These are phyloP conservation scores for Theobroma grandiflorum DNA, from an alignment of 441 rosid species.

Conservation along the genomic window DNA sequence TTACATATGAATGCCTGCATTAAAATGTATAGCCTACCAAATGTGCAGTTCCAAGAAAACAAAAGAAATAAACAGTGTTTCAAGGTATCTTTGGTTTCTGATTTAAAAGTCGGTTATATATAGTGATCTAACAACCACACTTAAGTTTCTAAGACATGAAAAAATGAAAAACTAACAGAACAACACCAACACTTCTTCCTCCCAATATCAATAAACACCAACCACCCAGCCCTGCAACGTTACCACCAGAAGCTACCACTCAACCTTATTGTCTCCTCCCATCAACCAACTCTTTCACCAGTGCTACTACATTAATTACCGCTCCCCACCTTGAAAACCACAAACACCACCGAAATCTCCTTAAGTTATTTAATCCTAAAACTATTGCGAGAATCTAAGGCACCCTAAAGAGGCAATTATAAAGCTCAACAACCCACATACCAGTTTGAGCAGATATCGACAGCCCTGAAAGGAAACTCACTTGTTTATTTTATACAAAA, in stretches of 20 bases:
- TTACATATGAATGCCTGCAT: background rate
- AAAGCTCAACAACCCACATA: conserved; percentile 8
- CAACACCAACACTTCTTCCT: background rate
- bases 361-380: conserved; percentile 13
- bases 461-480: background rate
- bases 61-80: conserved; percentile 5
- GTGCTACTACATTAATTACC: background rate
- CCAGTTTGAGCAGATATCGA: conserved; percentile 17
- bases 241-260: background rate
- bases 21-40: background rate
- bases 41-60: background rate
- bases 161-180: background rate
- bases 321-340: conserved; percentile 11
- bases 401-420: background rate
- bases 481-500: background rate
- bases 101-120: background rate
- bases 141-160: background rate
- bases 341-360: conserved; percentile 9
- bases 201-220: background rate
- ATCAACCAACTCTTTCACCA: conserved; percentile 16
- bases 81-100: background rate
- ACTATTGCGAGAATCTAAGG: background rate
- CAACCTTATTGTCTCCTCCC: background rate
- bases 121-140: conserved; percentile 5
- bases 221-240: background rate